Evolutionary conservation across 345 rosid genomes (phyloP), one percentile per base, ranked within the genome.

Genomic region (Linum usitatissimum): DNA sequence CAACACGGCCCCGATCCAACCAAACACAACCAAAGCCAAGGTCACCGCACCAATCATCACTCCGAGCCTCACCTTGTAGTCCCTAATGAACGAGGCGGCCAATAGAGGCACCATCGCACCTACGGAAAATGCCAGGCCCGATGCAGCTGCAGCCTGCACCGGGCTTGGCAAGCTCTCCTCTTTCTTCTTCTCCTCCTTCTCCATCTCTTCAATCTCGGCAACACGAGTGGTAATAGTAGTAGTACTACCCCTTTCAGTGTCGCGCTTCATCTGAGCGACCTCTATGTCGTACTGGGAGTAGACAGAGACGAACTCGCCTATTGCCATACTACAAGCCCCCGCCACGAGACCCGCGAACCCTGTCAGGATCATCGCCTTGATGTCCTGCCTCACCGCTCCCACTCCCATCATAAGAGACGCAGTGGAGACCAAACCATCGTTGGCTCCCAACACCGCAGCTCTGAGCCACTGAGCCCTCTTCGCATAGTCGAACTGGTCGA

Each of bases 261-360:
- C 78, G 69, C 93, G 78, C 61, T 80, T 74, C 55, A 73, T 73
- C 57, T 86, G 91, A 9, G 94, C 80, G 21, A 73, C 12, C 68
- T 86, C 87, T 13, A 79, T 76, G 70, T 89, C 94, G 9, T 77
- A 75, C 53, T 89, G 94, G 2, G 94, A 75, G 71, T 81, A 84
- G n/a, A 86, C 96, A 3, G 96, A 89, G 21, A 89, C 94, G 31
- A 83, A 81, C 79, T 89, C 94, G 55, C 96, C 96, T 1, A 86
- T 84, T 12, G 89, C 96, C 96, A 89, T 89, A 72, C 94, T 83
- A 23, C 87, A 83, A 5, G 94, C 94, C 9, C 91, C 94, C 0
- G 86, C 94, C 0, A 89, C 67, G 40, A 89, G 69, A 2, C 96
- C 94, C 0, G 96, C 94, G 23, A 89, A 78, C 31, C 96, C 96